Conservation (phyloP, 148 eudicot species). For the Spergularia bocconei region DNA sequence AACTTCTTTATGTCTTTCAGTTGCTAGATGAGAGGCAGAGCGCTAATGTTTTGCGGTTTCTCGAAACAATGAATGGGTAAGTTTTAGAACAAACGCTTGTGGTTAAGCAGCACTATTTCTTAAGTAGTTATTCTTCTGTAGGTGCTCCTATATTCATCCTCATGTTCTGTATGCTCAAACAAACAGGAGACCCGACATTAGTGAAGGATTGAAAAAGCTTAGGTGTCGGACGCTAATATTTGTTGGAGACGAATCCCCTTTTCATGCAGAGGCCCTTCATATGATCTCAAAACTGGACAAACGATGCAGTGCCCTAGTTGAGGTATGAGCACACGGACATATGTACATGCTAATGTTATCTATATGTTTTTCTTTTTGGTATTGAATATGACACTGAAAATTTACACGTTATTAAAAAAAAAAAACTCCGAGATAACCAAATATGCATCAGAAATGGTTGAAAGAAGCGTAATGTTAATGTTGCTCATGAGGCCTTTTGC, state of each 20-base stretch:
- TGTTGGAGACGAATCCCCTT: constrained; percentile 94
- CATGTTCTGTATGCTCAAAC: constrained; percentile 18
- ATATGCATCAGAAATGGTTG: background rate
- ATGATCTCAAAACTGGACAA: constrained; percentile 81
- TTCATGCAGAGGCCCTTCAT: constrained; percentile 82
- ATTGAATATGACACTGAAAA: background rate
- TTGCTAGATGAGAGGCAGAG: constrained; percentile 90
- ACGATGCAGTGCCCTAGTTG: constrained; percentile 92
- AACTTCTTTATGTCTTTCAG: constrained; percentile 38
- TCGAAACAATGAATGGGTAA: constrained; percentile 88
- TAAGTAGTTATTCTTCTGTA: background rate
- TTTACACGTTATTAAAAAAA: too few relatives aligned
- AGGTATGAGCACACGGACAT: constrained; percentile 47
- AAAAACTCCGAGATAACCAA: background rate
- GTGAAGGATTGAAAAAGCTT: constrained; percentile 69
- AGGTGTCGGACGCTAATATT: constrained; percentile 88
- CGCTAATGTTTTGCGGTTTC: constrained; percentile 73
- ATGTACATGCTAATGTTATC: background rate
- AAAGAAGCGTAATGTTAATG: background rate
- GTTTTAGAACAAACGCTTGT: constrained; percentile 13
- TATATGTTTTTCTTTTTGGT: background rate
- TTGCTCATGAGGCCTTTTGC: background rate
- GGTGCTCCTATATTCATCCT: background rate
- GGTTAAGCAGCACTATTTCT: background rate
- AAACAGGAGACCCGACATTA: constrained; percentile 86